Evolutionary conservation across 2,329 filamentous ascomycete species (phyloP).

Genomic region (Ophiostoma pallidulum): DNA sequence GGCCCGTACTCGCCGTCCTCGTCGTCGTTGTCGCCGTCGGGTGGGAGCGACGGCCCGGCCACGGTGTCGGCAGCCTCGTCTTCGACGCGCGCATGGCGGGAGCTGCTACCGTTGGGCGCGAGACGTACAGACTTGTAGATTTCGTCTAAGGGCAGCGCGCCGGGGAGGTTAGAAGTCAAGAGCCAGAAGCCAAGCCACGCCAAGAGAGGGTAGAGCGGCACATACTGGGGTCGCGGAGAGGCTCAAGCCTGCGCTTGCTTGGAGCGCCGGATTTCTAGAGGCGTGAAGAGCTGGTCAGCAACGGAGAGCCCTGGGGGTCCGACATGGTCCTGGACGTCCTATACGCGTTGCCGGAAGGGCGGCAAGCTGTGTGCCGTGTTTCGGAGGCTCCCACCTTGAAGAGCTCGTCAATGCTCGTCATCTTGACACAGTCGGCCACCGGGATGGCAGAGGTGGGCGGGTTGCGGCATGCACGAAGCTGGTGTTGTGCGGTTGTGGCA

Average conservation of each 20-base stretch:
- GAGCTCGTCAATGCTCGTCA: constrained; percentile 51
- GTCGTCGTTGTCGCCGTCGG: constrained; percentile 35
- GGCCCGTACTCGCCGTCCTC: constrained; percentile 42
- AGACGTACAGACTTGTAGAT: constrained; percentile 55
- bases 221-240: constrained; percentile 53
- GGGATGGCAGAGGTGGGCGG: no score
- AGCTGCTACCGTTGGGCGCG: constrained; percentile 31
- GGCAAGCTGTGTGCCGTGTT: no score
- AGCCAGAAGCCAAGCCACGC: neutral
- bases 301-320: no score
- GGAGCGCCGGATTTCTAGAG: constrained; percentile 34
- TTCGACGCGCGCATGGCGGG: constrained; percentile 37
- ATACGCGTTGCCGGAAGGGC: no score
- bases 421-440: constrained; percentile 20
- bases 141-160: no score
- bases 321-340: no score
- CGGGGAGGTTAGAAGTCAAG: no score
- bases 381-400: constrained; percentile 44
- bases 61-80: constrained; percentile 34
- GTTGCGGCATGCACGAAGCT: no score
- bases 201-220: constrained; percentile 12
- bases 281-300: constrained; percentile 4
- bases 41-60: constrained; percentile 40
- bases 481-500: no score
- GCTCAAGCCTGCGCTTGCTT: constrained; percentile 56